phyloP scores from a whole-genome alignment of 257 asterid genomes.

The Penstemon eatonii region DNA sequence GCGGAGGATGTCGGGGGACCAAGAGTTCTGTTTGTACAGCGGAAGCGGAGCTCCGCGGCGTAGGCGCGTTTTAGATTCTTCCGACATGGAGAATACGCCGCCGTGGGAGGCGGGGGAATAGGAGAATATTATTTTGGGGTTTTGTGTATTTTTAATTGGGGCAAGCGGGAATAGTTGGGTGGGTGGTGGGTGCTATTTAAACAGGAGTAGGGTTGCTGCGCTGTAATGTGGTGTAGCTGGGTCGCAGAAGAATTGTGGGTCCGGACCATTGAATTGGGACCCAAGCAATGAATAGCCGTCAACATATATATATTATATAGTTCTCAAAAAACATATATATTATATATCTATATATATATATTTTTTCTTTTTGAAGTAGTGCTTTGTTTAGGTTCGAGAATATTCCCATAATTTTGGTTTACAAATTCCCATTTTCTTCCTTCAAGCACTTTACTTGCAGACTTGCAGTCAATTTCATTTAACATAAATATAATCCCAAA shows the following conservation, averaged over 20 bases:
- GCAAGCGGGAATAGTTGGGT: constrained; percentile 39
- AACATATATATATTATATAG: background rate
- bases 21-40: constrained; percentile 57
- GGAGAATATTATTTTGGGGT: background rate
- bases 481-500: too few species aligned
- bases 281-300: constrained; percentile 29
- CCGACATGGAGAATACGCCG: constrained; percentile 36
- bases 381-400: constrained; percentile 20
- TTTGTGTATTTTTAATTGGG: constrained; percentile 7
- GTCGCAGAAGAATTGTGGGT: constrained; percentile 32
- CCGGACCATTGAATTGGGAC: constrained; percentile 16
- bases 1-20: constrained; percentile 61
- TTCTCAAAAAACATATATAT: too few species aligned
- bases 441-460: background rate
- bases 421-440: background rate
- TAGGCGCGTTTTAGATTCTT: constrained; percentile 24
- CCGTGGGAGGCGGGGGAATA: constrained; percentile 21
- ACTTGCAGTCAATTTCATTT: too few species aligned
- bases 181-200: constrained; percentile 14
- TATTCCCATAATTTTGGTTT: constrained; percentile 25
- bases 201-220: constrained; percentile 6
- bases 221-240: constrained; percentile 2
- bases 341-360: too few species aligned
- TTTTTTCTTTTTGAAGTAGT: constrained; percentile 2
- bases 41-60: constrained; percentile 30